Base-by-base conservation (phyloP, 108 stramenopile species). In the Cyclotella baltica region DNA sequence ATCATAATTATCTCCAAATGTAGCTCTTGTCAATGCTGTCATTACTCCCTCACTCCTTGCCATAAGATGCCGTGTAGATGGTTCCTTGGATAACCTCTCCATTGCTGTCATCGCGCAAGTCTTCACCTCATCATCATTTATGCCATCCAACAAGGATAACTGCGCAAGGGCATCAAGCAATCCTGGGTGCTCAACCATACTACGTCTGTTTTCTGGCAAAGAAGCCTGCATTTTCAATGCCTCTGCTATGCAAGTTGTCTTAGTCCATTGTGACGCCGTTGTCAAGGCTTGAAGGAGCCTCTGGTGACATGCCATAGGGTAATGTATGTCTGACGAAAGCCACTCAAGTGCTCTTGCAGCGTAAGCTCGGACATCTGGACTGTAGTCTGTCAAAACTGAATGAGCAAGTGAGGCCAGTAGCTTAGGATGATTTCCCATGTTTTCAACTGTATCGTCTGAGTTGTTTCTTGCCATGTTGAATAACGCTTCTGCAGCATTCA, bases 391-490 rank as follows among this genome's bases (percentile, higher is more conserved):
- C 55, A 79, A 56, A 10, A 83, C 83, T 28, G 78, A 73, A 62
- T 83, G 78, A 15, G 83, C 73, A 62, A 83, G 83, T 11, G 83
- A 83, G 28, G 77, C 70, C 0, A 83, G 62, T 4, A 83, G 38
- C 43, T 64, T 75, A 4, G 83, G 63, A 46, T 83, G 83, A 23
- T 78, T 79, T 31, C 78, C 83, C 75, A 83, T 76, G 25, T 40
- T 77, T 48, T 77, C 75, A 25, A 78, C 73, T 28, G 77, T 66
- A 35, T 76, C 83, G 27, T 83, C 75, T 36, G 77, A 62, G 40
- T 76, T 77, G 63, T 83, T 78, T 27, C 78, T 78, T 28, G 83
- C 77, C 75, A 83, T 70, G 29, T 83, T 83, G 59, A 79, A 78
- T 18, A 77, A 43, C 15, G 83, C 83, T 63, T 83, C 83, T 15